phyloP scores from a whole-genome alignment of 2,329 filamentous ascomycete species.

The Aspergillus sp. region DNA sequence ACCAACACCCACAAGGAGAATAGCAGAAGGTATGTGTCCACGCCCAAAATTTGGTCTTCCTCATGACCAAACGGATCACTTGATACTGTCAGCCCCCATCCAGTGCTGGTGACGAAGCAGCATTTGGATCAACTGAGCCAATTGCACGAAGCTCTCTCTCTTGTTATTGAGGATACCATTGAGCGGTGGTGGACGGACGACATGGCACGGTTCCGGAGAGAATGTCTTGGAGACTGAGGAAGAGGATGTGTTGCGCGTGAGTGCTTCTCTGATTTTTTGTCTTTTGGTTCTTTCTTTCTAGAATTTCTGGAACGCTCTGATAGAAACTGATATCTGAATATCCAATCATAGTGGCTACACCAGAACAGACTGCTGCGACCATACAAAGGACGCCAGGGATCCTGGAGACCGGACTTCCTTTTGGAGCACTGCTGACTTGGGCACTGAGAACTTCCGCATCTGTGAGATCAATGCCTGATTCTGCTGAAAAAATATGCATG shows the following conservation, averaged over 20 bases:
- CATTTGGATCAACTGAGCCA: neutral
- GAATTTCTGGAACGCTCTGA: neutral
- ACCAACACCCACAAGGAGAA: too few relatives aligned
- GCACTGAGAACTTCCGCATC: slow-evolving; percentile 6
- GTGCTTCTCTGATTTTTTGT: neutral
- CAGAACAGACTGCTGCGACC: slow-evolving; percentile 1
- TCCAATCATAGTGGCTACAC: slow-evolving; percentile 5
- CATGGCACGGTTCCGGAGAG: slow-evolving; percentile 11
- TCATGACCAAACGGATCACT: neutral
- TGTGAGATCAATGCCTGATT: slow-evolving; percentile 15
- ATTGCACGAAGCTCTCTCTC: slow-evolving; percentile 14
- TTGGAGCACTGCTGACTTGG: neutral
- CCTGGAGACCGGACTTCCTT: slow-evolving; percentile 15
- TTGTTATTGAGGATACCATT: slow-evolving; percentile 18
- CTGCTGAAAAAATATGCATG: neutral
- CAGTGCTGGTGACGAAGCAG: neutral
- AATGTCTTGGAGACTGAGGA: slow-evolving; percentile 21
- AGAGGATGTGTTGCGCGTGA: slow-evolving; percentile 17
- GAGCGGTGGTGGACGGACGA: slow-evolving; percentile 22
- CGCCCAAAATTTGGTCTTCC: too few relatives aligned
- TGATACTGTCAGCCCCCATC: neutral
- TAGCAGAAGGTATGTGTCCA: too few relatives aligned
- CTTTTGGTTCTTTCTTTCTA: neutral
- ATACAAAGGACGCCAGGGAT: slow-evolving; percentile 8
- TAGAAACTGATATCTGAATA: neutral